A percentile compares a stretch with the other conserved stretches of the same genome.
Conservation (phyloP, 345 rosid species). For the Euphorbia tirucalli region DNA sequence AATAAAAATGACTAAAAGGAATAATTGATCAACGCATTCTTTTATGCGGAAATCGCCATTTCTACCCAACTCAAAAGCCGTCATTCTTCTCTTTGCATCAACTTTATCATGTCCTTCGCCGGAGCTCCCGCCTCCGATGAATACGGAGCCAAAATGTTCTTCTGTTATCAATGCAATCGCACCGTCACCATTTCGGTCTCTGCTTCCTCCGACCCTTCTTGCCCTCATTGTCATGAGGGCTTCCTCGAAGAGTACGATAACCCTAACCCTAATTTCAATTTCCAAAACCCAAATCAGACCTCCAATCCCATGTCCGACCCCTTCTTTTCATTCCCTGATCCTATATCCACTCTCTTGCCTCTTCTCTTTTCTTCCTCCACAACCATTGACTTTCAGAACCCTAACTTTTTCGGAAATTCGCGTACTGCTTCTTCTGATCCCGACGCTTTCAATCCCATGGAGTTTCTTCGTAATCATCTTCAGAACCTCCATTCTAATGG, state of each 20-base stretch:
- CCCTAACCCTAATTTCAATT: conserved; percentile 13
- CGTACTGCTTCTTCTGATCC: conserved; percentile 9
- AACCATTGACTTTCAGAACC: conserved; percentile 20
- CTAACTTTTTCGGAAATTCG: conserved; percentile 6
- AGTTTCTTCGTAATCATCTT: conserved; percentile 37
- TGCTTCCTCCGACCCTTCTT: conserved; percentile 33
- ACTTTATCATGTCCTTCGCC: conserved; percentile 30
- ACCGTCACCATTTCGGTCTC: conserved; percentile 27
- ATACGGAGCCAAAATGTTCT: conserved; percentile 25
- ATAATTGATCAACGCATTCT: too few relatives aligned
- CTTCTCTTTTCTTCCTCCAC: conserved; percentile 29
- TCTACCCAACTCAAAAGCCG: not conserved
- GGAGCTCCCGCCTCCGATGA: conserved; percentile 23
- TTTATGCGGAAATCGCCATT: not conserved
- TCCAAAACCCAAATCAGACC: not conserved
- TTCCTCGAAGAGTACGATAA: conserved; percentile 43
- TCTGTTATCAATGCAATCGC: conserved; percentile 38
- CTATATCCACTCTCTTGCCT: conserved; percentile 27
- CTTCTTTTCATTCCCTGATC: conserved; percentile 19
- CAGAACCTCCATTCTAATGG: conserved; percentile 36
- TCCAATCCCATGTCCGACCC: conserved; percentile 13
- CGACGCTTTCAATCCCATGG: conserved; percentile 30
- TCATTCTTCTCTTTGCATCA: not conserved
- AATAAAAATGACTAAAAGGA: too few relatives aligned
- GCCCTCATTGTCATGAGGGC: conserved; percentile 45